Conservation (phyloP, 2,329 filamentous ascomycete genomes). For the Alternaria sp. region DNA sequence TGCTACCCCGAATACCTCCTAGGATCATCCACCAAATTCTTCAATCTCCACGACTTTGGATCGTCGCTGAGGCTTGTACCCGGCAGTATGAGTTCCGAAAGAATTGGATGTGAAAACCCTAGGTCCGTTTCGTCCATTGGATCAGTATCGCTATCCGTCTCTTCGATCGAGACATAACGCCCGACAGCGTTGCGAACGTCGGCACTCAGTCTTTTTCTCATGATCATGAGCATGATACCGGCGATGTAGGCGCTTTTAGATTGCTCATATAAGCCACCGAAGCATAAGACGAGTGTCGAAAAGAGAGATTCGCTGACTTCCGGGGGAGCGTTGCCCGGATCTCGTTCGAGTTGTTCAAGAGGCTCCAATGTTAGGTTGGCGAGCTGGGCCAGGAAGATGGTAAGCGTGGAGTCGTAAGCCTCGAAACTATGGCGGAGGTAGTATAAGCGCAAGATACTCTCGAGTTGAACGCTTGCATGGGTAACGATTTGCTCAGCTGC, state of each 20-base stretch:
- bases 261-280: slow-evolving; percentile 15
- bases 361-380: slow-evolving; percentile 8
- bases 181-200: not conserved
- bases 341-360: slow-evolving; percentile 1
- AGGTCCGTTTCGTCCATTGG: not conserved
- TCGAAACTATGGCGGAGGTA: slow-evolving; percentile 16
- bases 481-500: not conserved
- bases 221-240: not conserved
- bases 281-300: slow-evolving; percentile 18
- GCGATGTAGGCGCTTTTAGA: slow-evolving; percentile 5
- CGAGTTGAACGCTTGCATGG: slow-evolving; percentile 3
- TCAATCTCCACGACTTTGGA: not conserved
- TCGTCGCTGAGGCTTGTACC: not conserved
- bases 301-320: slow-evolving; percentile 8
- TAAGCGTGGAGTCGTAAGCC: slow-evolving; percentile 2
- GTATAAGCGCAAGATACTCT: slow-evolving; percentile 11
- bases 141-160: not conserved
- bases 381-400: slow-evolving; percentile 14
- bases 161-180: not conserved
- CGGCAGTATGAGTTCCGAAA: slow-evolving; percentile 4
- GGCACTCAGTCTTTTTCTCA: slow-evolving; percentile 5
- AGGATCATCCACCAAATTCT: not conserved
- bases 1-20: not conserved
- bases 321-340: not conserved
- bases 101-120: not conserved